Evolutionary conservation across 2,329 filamentous ascomycete genomes (phyloP), one percentile per base, ranked within the genome.

Genomic region (Clarireedia homoeocarpa): DNA sequence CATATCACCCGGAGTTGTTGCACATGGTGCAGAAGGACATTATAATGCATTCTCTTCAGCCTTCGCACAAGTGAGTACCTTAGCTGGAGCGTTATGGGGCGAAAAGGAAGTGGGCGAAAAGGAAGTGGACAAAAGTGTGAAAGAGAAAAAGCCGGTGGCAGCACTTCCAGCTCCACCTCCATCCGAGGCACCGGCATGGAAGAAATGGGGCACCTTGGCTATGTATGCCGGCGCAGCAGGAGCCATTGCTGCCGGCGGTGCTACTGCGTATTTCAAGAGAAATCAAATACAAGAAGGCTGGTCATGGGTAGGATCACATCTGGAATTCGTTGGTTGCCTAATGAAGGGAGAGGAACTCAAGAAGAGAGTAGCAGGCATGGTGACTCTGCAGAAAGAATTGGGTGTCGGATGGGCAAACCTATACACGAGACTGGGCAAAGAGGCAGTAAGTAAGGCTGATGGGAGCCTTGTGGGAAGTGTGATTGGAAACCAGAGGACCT

Each of bases 301-400:
- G 74, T 77, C 77, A 9, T 97, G 91, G 91, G 89, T 89, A 14
- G 83, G 86, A 15, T 94, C 89, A 38, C 94, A 99, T 71, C 82
- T 99, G 26, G 89, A 94, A 70, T 99, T 97, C 66, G 89, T 97
- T 1, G 90, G 91, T 2, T 95, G 90, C 66, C 79, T 99, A 6
- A 87, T 88, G 48, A 84, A 89, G n/a, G 84, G 83, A 4, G 87
- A 91, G 64, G 91, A 96, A 67, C 75, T 97, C 61, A 84, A 85
- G 63, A 81, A 83, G 66, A 83, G 94, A 34, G 78, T 96, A 9
- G 74, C 77, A n/a, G 79, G 75, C 58, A 77, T 96, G 69, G 77
- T 81, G n/a, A 76, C 78, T 57, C 74, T 91, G 20, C 78, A 83
- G 36, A 70, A 75, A 47, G 82, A 88, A 57, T 78, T 89, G 14